Evolutionary conservation across 495 filamentous ascomycete genomes (phyloP), one percentile per base, ranked within the genome.

Genomic region (Letharia columbiana): DNA sequence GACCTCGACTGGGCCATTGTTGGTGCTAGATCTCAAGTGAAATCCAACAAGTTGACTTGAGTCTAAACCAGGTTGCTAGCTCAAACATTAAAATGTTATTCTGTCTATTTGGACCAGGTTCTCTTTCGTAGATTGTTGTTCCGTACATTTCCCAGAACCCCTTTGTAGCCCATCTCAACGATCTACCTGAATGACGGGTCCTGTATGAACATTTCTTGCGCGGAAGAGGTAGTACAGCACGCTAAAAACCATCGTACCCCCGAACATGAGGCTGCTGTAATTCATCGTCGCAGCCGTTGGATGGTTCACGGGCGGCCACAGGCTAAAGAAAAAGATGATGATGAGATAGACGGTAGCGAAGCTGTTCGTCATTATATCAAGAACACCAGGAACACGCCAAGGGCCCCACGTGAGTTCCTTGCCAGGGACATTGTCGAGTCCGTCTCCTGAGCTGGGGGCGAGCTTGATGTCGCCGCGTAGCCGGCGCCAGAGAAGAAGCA

Each of bases 221-320:
- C 47, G 45, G 17, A 60, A 28, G 28, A 54, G 4, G 31, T 68
- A 64, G 44, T 64, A 68, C 3, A 60, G 18, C 31, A 68, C 56
- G 20, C 47, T 58, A 31, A 68, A 63, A 11, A 64, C 12, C 13
- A 68, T 37, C 2, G 44, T 50, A 49, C 41, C 52, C 20, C 52
- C 66, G 10, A 50, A 57, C 52, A 68, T 60, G n/a, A 68, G 20
- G 28, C 28, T 54, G 6, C 37, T 40, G 45, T 60, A 68, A 60
- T 68, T 68, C 66, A 68, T 64, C 11, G 35, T 64, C 6, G n/a
- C 44, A 20, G 60, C 60, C 9, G 40, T 47, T 10, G 42, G n/a
- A 33, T 17, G 60, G 23, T 17, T 50, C 44, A n/a, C 17, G 23
- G 60, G 42, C 11, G 60, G 60, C 60, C 60, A 62, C 10, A 62